A percentile compares a stretch with the other conserved stretches of the same genome.
phyloP scores from a whole-genome alignment of 2,329 filamentous ascomycete species.

The Colletotrichum sp. region DNA sequence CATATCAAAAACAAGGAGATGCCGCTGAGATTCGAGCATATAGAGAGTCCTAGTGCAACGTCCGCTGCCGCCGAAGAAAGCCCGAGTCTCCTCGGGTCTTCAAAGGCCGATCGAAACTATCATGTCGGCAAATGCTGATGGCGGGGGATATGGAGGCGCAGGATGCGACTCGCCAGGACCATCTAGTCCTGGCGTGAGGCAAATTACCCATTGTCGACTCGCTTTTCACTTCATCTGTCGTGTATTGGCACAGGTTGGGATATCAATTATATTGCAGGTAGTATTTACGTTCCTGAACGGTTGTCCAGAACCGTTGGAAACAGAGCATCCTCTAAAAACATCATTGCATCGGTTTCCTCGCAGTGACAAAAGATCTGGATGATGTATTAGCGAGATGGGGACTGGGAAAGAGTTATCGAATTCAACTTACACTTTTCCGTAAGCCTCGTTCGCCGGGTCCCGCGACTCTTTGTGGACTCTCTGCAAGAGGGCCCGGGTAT shows the following conservation, averaged over 20 bases:
- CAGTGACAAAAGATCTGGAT: constrained; percentile 16
- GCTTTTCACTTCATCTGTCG: not conserved
- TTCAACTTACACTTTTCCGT: constrained; percentile 35
- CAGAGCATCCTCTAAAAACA: not conserved
- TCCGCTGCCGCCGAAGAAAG: not conserved
- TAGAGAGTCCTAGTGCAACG: not conserved
- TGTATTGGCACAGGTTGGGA: not conserved
- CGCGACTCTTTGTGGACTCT: constrained; percentile 35
- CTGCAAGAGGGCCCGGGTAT: constrained; percentile 33
- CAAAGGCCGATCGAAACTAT: not conserved
- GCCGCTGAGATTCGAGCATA: not conserved
- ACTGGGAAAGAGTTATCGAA: not conserved
- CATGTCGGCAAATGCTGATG: not conserved
- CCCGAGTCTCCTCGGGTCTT: not conserved
- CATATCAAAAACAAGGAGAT: not conserved
- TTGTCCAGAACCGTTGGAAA: not conserved
- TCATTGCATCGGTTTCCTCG: constrained; percentile 17
- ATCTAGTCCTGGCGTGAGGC: not conserved
- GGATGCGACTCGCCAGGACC: not conserved
- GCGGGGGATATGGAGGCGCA: not conserved
- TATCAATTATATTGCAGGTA: not conserved
- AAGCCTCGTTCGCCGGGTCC: constrained; percentile 32
- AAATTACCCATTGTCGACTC: not conserved
- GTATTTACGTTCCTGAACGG: not conserved
- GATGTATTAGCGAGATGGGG: not conserved